phyloP scores from a whole-genome alignment of 495 filamentous ascomycete species.

The Tuber microsphaerosporum region DNA sequence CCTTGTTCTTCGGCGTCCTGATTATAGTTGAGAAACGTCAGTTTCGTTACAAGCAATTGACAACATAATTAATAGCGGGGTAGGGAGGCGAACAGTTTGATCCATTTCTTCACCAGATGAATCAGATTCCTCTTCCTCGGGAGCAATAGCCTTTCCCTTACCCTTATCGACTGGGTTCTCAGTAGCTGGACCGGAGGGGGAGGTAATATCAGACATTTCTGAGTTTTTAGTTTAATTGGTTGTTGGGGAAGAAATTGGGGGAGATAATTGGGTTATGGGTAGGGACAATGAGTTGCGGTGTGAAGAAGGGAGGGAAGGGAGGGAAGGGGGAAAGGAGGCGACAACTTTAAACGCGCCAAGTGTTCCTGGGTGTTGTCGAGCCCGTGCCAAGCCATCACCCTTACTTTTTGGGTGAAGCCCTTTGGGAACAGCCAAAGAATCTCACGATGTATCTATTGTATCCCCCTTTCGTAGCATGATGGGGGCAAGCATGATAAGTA shows the following conservation, averaged over 20 bases:
- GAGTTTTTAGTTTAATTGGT: slow-evolving; percentile 36
- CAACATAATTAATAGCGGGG: slow-evolving; percentile 2
- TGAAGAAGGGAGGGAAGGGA: slow-evolving; percentile 12
- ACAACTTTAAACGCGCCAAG: slow-evolving; percentile 1
- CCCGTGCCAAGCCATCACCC: background rate
- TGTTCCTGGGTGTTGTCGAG: background rate
- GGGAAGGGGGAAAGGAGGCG: slow-evolving; percentile 16
- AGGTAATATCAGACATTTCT: slow-evolving; percentile 41
- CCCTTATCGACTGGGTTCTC: slow-evolving; percentile 52
- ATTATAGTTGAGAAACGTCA: slow-evolving; percentile 35
- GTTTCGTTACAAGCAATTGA: background rate
- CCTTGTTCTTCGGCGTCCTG: slow-evolving; percentile 45
- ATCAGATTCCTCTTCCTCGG: slow-evolving; percentile 49
- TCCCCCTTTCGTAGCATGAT: background rate
- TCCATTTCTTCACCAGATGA: slow-evolving; percentile 57
- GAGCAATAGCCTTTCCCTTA: slow-evolving; percentile 57
- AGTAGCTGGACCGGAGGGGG: slow-evolving; percentile 45
- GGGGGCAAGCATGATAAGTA: background rate
- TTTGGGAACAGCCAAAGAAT: background rate
- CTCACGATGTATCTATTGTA: background rate
- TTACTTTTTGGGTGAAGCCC: background rate
- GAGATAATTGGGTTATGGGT: slow-evolving; percentile 6
- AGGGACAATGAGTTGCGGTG: slow-evolving; percentile 18
- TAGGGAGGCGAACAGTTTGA: slow-evolving; percentile 13
- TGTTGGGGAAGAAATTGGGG: slow-evolving; percentile 42